phyloP scores from a whole-genome alignment of 176 grass and related monocot genomes.

The Zoysia japonica region DNA sequence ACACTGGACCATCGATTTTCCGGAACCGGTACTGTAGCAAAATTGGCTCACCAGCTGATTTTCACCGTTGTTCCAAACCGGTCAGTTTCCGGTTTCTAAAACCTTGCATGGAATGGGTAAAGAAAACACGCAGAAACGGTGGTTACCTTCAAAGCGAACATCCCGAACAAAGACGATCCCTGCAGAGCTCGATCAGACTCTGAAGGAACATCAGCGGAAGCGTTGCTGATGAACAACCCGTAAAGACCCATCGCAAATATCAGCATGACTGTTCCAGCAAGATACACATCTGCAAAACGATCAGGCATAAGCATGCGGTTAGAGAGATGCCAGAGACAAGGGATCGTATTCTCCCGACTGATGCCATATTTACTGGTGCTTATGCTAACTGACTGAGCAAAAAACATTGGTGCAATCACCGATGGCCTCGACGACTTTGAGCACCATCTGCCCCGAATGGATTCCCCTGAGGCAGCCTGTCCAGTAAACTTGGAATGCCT shows the following conservation, averaged over 20 bases:
- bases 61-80: too few species aligned
- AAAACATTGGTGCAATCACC: conserved; percentile 35
- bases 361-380: not conserved
- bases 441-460: conserved; percentile 93
- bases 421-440: conserved; percentile 90
- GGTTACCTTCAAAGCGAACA: conserved; percentile 53
- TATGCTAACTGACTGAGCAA: not conserved
- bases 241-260: conserved; percentile 98
- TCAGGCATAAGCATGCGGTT: not conserved
- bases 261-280: conserved; percentile 95
- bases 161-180: conserved; percentile 87
- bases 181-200: conserved; percentile 61
- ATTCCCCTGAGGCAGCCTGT: conserved; percentile 66
- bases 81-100: too few species aligned
- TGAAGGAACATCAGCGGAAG: conserved; percentile 50
- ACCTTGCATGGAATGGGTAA: too few species aligned
- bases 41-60: too few species aligned
- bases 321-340: not conserved
- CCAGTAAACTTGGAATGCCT: conserved; percentile 91
- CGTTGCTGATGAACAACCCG: conserved; percentile 92
- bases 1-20: too few species aligned
- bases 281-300: conserved; percentile 73
- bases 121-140: too few species aligned
- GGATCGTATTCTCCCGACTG: not conserved
- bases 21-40: too few species aligned